Percentiles rank a stretch among this genome's conserved stretches.
phyloP scores from a whole-genome alignment of 495 filamentous ascomycete species.

The Penicillium verhagenii region DNA sequence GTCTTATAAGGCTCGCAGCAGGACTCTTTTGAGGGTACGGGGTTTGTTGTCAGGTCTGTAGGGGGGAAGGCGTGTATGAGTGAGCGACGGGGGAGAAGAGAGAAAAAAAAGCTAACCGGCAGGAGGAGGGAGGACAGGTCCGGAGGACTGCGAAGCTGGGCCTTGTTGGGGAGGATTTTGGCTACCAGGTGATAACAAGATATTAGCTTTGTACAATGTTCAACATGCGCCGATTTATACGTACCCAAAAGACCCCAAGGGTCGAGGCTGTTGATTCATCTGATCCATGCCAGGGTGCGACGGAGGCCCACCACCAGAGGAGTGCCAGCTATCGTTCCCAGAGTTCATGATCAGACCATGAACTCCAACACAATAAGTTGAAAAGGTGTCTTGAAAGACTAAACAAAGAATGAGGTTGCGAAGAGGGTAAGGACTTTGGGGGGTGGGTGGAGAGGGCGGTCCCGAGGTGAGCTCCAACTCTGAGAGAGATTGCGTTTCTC shows the following conservation, averaged over 20 bases:
- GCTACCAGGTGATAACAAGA: conserved; percentile 21
- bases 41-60: too few relatives aligned
- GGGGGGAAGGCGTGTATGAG: not conserved
- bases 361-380: conserved; percentile 8
- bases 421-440: not conserved
- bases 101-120: conserved; percentile 37
- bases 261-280: conserved; percentile 46
- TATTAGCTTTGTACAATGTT: conserved; percentile 17
- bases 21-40: too few relatives aligned
- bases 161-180: conserved; percentile 50
- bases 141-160: conserved; percentile 46
- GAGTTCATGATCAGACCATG: conserved; percentile 43
- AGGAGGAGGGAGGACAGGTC: conserved; percentile 50
- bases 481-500: conserved; percentile 15
- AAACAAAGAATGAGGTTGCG: not conserved
- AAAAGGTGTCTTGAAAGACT: conserved; percentile 1
- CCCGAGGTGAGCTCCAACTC: conserved; percentile 18
- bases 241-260: conserved; percentile 48
- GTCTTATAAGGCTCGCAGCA: conserved; percentile 1
- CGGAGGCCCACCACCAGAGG: conserved; percentile 41
- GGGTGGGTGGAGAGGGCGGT: too few relatives aligned
- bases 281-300: conserved; percentile 48
- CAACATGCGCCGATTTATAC: not conserved
- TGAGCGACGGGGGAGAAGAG: not conserved
- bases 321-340: conserved; percentile 51